These are phyloP conservation scores for Oxytropis ochrocephala DNA, from an alignment of 306 rosid species.

Conservation along the genomic window DNA sequence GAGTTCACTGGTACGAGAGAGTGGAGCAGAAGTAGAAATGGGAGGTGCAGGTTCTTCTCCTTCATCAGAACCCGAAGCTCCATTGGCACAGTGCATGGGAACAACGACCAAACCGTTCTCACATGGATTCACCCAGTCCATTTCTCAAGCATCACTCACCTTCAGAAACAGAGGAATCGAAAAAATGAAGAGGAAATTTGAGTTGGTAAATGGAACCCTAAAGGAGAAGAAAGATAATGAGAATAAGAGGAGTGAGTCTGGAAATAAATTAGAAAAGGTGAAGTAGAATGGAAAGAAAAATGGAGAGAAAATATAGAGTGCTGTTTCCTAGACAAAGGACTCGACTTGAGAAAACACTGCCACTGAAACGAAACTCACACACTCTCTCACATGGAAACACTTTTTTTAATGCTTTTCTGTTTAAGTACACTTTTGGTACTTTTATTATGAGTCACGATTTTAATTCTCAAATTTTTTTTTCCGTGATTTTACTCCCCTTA, in stretches of 20 bases:
- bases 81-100: slow-evolving; percentile 26
- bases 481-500: too few species aligned
- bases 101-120: background rate
- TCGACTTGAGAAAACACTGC: slow-evolving; percentile 7
- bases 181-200: background rate
- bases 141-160: slow-evolving; percentile 31
- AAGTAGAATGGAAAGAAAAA: background rate
- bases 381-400: background rate
- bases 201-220: slow-evolving; percentile 11
- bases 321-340: slow-evolving; percentile 11
- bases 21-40: background rate
- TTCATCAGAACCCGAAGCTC: slow-evolving; percentile 20
- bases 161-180: slow-evolving; percentile 6
- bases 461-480: too few species aligned
- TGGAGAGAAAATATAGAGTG: slow-evolving; percentile 9
- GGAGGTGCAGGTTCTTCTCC: slow-evolving; percentile 7
- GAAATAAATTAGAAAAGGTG: background rate
- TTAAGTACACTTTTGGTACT: too few species aligned
- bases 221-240: background rate
- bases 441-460: too few species aligned
- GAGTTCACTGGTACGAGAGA: slow-evolving; percentile 56
- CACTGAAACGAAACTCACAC: background rate
- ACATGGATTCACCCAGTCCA: slow-evolving; percentile 32
- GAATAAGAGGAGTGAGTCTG: background rate
- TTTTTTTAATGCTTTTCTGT: too few species aligned